phyloP scores from a whole-genome alignment of 2,329 filamentous ascomycete genomes.

The Nectriaceae sp. region DNA sequence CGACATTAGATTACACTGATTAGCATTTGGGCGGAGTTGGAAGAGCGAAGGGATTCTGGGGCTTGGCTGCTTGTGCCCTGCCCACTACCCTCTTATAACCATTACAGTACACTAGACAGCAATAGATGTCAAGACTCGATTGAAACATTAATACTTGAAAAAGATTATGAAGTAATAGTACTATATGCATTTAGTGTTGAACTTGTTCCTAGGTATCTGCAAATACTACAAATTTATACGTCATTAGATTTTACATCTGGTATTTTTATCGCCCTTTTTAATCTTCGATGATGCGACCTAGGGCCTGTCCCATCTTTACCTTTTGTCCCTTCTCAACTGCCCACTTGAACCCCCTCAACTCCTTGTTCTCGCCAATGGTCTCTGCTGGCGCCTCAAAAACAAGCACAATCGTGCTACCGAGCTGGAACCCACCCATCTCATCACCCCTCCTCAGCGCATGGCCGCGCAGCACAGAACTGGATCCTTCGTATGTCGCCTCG shows the following conservation, averaged over 20 bases:
- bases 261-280: constrained; percentile 11
- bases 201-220: constrained; percentile 8
- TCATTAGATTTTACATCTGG: not conserved
- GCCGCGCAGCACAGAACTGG: constrained; percentile 77
- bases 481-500: constrained; percentile 83
- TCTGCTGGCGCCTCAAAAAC: constrained; percentile 90
- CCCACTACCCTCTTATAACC: too few species aligned
- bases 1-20: not conserved
- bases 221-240: constrained; percentile 5
- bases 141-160: constrained; percentile 1
- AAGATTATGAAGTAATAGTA: constrained; percentile 1
- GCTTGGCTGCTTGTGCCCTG: too few species aligned
- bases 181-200: constrained; percentile 6
- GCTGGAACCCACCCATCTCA: constrained; percentile 97
- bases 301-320: constrained; percentile 83
- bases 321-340: constrained; percentile 82
- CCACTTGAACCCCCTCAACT: constrained; percentile 79
- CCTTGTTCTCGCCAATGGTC: constrained; percentile 51
- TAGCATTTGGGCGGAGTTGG: constrained; percentile 16
- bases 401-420: constrained; percentile 91
- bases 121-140: too few species aligned
- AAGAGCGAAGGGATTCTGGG: constrained; percentile 5
- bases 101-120: too few species aligned
- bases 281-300: constrained; percentile 71
- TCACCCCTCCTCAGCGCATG: constrained; percentile 85